Evolutionary conservation across 805 yeast species (phyloP).

Genomic region (Candida coquimbonensis): DNA sequence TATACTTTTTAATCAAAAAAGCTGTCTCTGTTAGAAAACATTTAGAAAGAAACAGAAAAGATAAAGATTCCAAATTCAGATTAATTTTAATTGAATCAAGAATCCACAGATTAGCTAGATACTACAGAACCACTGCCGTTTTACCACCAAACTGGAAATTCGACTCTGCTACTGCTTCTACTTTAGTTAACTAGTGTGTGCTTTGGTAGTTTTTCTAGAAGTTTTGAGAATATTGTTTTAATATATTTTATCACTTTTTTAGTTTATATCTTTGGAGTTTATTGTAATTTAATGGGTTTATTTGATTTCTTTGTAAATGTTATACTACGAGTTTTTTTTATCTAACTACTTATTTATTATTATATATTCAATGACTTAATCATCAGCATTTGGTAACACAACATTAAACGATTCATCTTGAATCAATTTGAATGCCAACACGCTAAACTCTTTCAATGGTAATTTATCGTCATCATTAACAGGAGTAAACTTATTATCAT

Average conservation of each 20-base stretch:
- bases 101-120: constrained; percentile 99
- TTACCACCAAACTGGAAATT: constrained; percentile 99
- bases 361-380: constrained; percentile 1
- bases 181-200: constrained; percentile 81
- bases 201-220: neutral
- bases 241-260: constrained; percentile 3
- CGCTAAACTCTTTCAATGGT: constrained; percentile 10
- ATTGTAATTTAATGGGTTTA: constrained; percentile 3
- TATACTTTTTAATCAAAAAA: constrained; percentile 98
- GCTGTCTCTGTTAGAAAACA: constrained; percentile 99
- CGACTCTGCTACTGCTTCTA: constrained; percentile 99
- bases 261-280: neutral
- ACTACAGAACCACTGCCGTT: constrained; percentile 99
- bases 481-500: constrained; percentile 16
- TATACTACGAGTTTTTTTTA: neutral
- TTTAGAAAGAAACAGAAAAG: constrained; percentile 99
- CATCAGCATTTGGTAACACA: constrained; percentile 12
- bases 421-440: constrained; percentile 15
- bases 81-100: constrained; percentile 99
- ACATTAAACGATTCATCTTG: constrained; percentile 16
- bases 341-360: neutral
- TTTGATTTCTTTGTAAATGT: neutral
- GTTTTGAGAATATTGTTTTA: constrained; percentile 1
- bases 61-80: constrained; percentile 99
- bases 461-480: constrained; percentile 9